Conservation (phyloP, 306 rosid genomes). For the Pueraria montana region DNA sequence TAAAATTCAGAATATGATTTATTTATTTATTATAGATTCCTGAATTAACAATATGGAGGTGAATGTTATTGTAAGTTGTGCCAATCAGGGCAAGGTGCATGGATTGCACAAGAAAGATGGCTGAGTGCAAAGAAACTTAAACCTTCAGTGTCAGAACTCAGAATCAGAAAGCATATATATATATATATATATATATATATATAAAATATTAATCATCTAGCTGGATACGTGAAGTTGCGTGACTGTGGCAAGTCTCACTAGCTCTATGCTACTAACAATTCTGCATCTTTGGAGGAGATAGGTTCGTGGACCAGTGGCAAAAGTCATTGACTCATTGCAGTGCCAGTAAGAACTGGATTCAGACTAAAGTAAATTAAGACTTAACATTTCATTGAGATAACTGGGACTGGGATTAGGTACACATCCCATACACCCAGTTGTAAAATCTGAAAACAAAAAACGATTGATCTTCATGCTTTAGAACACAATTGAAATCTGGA, state of each 20-base stretch:
- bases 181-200: too few species aligned
- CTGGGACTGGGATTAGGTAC: too few species aligned
- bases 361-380: too few species aligned
- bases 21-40: neutral
- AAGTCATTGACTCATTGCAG: neutral
- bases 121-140: neutral
- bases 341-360: neutral
- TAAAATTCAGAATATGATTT: too few species aligned
- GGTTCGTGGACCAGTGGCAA: too few species aligned
- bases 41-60: neutral
- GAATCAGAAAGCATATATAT: neutral
- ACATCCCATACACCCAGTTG: too few species aligned
- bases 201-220: neutral
- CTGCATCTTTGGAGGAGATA: neutral
- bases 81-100: neutral
- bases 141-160: neutral
- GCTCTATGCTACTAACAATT: conserved; percentile 1
- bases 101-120: neutral
- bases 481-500: neutral
- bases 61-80: neutral
- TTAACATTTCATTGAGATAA: too few species aligned
- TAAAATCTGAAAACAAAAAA: too few species aligned
- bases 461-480: neutral
- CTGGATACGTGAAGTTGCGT: neutral
- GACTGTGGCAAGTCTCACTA: neutral